These are phyloP conservation scores for Asclepias syriaca DNA, from an alignment of 257 asterid species.

Conservation along the genomic window DNA sequence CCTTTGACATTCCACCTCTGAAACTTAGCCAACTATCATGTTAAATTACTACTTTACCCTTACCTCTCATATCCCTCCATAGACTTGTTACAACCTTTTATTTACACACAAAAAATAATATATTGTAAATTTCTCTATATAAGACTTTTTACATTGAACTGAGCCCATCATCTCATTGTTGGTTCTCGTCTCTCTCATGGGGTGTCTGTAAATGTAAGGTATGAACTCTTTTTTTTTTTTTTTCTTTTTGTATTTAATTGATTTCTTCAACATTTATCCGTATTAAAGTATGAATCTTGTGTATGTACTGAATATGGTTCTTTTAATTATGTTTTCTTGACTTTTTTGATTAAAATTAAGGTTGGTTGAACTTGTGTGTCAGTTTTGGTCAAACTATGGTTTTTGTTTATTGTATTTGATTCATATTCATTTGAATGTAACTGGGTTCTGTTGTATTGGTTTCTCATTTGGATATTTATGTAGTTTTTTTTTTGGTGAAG, in stretches of 20 bases:
- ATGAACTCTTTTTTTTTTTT: constrained; percentile 4
- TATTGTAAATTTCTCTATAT: constrained; percentile 14
- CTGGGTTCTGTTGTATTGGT: not conserved
- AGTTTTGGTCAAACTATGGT: constrained; percentile 5
- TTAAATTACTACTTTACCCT: constrained; percentile 24
- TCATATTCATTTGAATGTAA: not conserved
- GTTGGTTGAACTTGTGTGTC: not conserved
- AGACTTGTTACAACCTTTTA: constrained; percentile 17
- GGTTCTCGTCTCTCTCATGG: constrained; percentile 17
- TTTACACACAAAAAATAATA: constrained; percentile 1
- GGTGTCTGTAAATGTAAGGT: constrained; percentile 28
- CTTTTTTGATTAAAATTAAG: not conserved
- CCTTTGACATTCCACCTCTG: constrained; percentile 78
- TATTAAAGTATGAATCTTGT: not conserved
- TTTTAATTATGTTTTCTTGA: constrained; percentile 19
- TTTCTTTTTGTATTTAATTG: not conserved
- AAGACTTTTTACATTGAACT: not conserved
- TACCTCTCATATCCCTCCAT: not conserved
- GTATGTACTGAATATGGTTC: constrained; percentile 1
- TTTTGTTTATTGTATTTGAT: not conserved
- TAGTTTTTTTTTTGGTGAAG: constrained; percentile 19
- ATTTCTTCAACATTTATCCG: not conserved
- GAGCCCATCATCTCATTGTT: constrained; percentile 11
- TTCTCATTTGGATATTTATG: not conserved
- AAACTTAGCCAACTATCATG: constrained; percentile 12